Evolutionary conservation across 495 filamentous ascomycete species (phyloP), one percentile per base, ranked within the genome.

Genomic region (Penicillium roqueforti): DNA sequence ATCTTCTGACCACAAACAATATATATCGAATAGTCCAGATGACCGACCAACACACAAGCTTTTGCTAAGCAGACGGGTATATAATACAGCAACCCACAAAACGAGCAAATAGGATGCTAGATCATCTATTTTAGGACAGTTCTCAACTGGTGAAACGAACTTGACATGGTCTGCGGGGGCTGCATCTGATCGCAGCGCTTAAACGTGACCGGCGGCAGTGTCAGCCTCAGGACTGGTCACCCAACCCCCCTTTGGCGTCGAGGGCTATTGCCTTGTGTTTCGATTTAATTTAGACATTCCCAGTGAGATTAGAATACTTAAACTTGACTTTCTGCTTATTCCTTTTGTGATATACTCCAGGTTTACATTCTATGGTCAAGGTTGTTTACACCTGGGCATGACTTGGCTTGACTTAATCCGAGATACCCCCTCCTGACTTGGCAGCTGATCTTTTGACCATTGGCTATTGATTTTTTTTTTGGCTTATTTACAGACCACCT

Each of bases 161-260:
- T 28, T 2, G 39, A 36, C 29, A 25, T 26, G 13, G 28, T n/a
- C 44, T 43, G 49, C 36, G 38, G 45, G 40, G 59, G 37, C 58
- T 54, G 54, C 62, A 55, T 59, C 41, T 65, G 62, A 65, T 56
- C 42, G 45, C 47, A 41, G 63, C 64, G 64, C 58, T 64, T 65
- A 65, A 53, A 51, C 47, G 58, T 67, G 64, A 67, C 61, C 40
- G 20, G 62, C 57, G 56, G 57, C 49, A 58, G 53, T 39, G 32
- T 53, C 51, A 54, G 50, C 52, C 58, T 61, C 55, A 60, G 49
- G 54, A 60, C 54, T 42, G 50, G 47, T 55, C 50, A 50, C 60
- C 56, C 56, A 23, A 23, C 22, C 50, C 53, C 26, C 53, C 53
- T 51, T 58, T 52, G 40, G 39, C 18, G 41, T 45, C 23, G 46